These are phyloP conservation scores for Talaromyces piceae DNA, from an alignment of 2,329 filamentous ascomycete species.

Conservation along the genomic window DNA sequence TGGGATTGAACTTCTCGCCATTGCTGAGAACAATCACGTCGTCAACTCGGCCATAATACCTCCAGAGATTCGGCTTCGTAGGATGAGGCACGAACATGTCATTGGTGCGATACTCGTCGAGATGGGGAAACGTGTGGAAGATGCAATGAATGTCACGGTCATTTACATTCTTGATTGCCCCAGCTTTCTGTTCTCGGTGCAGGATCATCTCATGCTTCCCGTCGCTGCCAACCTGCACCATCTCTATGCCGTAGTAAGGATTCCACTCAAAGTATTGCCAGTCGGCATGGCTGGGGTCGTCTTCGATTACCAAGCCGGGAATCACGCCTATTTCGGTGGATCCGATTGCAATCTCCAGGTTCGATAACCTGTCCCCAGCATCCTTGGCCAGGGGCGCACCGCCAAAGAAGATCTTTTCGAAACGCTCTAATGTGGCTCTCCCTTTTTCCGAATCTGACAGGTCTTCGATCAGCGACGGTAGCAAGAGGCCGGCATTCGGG, in stretches of 20 bases:
- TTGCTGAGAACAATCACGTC: conserved; percentile 40
- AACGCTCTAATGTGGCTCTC: conserved; percentile 9
- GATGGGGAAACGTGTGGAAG: conserved; percentile 17
- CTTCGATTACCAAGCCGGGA: conserved; percentile 5
- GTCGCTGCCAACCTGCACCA: conserved; percentile 13
- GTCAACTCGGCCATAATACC: conserved; percentile 31
- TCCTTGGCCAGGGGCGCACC: conserved; percentile 13
- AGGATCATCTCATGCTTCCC: conserved; percentile 16
- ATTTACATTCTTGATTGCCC: conserved; percentile 3
- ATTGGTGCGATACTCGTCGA: conserved; percentile 14
- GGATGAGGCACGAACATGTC: conserved; percentile 19
- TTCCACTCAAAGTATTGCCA: conserved; percentile 22
- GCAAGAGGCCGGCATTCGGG: conserved; percentile 16
- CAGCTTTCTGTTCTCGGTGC: neutral
- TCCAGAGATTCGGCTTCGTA: conserved; percentile 25
- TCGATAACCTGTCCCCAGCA: conserved; percentile 6
- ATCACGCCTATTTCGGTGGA: conserved; percentile 12
- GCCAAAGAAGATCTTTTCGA: conserved; percentile 14
- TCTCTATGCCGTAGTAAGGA: conserved; percentile 12
- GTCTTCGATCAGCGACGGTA: conserved; percentile 16
- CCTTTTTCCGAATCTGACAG: conserved; percentile 14
- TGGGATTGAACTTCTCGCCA: conserved; percentile 40
- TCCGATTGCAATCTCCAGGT: conserved; percentile 1
- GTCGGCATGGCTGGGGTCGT: conserved; percentile 7
- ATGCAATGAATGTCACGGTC: conserved; percentile 7